A percentile compares a stretch with the other conserved stretches of the same genome.
These are phyloP conservation scores for Mycena vulgaris DNA, from an alignment of 768 basidiomycete species.

Conservation along the genomic window DNA sequence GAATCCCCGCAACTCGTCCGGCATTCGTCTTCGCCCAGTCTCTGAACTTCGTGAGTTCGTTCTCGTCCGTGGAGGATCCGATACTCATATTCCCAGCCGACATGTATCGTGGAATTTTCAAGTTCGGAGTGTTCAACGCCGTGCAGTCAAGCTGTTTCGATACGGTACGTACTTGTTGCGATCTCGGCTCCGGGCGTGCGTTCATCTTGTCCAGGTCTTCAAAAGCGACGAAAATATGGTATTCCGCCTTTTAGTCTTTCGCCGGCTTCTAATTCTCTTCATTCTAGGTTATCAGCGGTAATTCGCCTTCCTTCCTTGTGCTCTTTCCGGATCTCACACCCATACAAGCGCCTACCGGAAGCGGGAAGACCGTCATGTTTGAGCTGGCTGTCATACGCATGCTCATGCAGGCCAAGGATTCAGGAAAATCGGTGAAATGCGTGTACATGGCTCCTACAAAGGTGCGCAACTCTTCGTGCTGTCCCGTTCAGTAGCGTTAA, in stretches of 20 bases:
- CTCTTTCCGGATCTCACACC: slow-evolving; percentile 20
- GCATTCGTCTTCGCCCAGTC: slow-evolving; percentile 74
- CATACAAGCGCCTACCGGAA: slow-evolving; percentile 90
- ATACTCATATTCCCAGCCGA: slow-evolving; percentile 70
- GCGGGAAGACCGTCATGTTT: slow-evolving; percentile 96
- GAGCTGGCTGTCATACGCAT: slow-evolving; percentile 91
- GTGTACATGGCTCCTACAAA: slow-evolving; percentile 97
- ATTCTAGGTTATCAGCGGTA: slow-evolving; percentile 81
- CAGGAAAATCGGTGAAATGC: slow-evolving; percentile 67
- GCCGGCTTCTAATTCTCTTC: slow-evolving; percentile 28
- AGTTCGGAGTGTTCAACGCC: slow-evolving; percentile 92
- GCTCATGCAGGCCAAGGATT: slow-evolving; percentile 61
- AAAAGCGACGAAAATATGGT: slow-evolving; percentile 78
- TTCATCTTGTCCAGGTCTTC: slow-evolving; percentile 62
- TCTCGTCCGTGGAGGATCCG: not conserved
- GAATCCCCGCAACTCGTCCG: slow-evolving; percentile 57
- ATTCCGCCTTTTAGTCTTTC: slow-evolving; percentile 30
- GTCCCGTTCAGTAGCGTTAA: not conserved
- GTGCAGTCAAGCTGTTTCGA: slow-evolving; percentile 91
- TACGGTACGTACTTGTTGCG: slow-evolving; percentile 61
- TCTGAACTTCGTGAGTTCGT: slow-evolving; percentile 77
- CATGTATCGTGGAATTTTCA: slow-evolving; percentile 85
- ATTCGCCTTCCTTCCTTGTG: not conserved
- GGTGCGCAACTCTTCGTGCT: slow-evolving; percentile 53
- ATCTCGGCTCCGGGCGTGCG: not conserved